A percentile compares a stretch with the other conserved stretches of the same genome.
Evolutionary conservation across 164 flowering plant species (phyloP).

Genomic region (Sedum album): DNA sequence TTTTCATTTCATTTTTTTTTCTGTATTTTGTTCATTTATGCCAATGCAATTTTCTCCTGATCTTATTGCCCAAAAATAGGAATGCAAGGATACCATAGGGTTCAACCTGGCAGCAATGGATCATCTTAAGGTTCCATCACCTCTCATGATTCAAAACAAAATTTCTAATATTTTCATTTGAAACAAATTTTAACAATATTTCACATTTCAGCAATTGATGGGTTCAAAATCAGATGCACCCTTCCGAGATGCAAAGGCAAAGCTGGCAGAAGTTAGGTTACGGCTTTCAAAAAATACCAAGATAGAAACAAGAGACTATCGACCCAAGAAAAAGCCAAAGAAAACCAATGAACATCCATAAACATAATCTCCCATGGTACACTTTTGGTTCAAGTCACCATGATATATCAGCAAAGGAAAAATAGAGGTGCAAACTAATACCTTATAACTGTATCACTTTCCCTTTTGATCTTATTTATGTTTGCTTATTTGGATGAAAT

Average conservation of each 20-base stretch:
- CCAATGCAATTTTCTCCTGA: too few relatives aligned
- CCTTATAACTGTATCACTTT: too few relatives aligned
- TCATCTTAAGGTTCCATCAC: constrained; percentile 64
- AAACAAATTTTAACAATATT: not conserved
- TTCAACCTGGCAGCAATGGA: constrained; percentile 97
- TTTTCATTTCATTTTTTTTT: not conserved
- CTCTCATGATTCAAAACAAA: not conserved
- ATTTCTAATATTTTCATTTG: not conserved
- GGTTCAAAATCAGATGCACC: constrained; percentile 71
- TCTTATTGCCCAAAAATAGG: constrained; percentile 33
- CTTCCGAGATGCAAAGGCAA: constrained; percentile 71
- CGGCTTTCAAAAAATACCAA: constrained; percentile 31
- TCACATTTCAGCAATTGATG: constrained; percentile 71
- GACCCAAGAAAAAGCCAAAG: not conserved
- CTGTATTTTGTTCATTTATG: not conserved
- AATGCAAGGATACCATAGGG: constrained; percentile 81
- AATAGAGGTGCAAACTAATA: too few relatives aligned
- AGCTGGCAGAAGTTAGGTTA: constrained; percentile 62
- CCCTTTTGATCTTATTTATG: too few relatives aligned
- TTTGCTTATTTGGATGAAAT: too few relatives aligned
- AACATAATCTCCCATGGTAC: not conserved
- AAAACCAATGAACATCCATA: not conserved
- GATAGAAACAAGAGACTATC: constrained; percentile 1
- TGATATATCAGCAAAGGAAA: too few relatives aligned
- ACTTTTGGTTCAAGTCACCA: not conserved